Percentiles rank a stretch among this genome's conserved stretches.
These are phyloP conservation scores for Cyberlindnera mississippiensis DNA, from an alignment of 805 yeast genomes.

Conservation along the genomic window DNA sequence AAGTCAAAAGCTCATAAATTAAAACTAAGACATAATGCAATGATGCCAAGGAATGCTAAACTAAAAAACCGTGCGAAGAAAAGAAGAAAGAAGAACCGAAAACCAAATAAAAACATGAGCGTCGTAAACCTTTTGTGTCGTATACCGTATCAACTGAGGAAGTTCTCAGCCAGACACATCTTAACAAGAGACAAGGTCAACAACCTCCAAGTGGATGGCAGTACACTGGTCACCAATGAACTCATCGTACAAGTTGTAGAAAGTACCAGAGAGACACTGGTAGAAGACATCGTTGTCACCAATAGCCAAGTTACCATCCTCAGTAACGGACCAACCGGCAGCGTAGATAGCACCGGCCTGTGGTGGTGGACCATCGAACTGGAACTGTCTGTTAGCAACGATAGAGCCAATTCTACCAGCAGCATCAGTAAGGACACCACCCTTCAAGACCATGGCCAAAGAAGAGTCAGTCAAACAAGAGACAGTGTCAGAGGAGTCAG, in stretches of 20 bases:
- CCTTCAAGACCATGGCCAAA: constrained; percentile 51
- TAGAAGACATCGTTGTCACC: constrained; percentile 60
- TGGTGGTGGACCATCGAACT: constrained; percentile 84
- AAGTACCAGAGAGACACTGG: constrained; percentile 72
- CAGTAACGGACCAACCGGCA: constrained; percentile 57
- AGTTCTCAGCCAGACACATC: neutral
- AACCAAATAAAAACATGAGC: neutral
- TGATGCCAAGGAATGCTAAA: constrained; percentile 1
- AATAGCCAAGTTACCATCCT: constrained; percentile 57
- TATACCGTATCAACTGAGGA: neutral
- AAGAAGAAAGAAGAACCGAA: neutral
- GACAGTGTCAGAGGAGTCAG: constrained; percentile 26
- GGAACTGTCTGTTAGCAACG: constrained; percentile 82
- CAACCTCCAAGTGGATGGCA: constrained; percentile 56
- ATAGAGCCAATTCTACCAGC: constrained; percentile 71
- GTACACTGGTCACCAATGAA: constrained; percentile 58
- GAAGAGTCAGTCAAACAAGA: constrained; percentile 48
- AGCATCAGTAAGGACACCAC: constrained; percentile 50
- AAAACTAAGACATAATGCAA: no score
- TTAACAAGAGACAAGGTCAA: constrained; percentile 54
- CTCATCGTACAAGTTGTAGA: constrained; percentile 75
- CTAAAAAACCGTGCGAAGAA: neutral
- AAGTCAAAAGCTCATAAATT: no score
- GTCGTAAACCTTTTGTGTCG: neutral
- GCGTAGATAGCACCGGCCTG: constrained; percentile 75